phyloP scores from a whole-genome alignment of 768 basidiomycete genomes.

The Rubroboletus pulcherrimus region DNA sequence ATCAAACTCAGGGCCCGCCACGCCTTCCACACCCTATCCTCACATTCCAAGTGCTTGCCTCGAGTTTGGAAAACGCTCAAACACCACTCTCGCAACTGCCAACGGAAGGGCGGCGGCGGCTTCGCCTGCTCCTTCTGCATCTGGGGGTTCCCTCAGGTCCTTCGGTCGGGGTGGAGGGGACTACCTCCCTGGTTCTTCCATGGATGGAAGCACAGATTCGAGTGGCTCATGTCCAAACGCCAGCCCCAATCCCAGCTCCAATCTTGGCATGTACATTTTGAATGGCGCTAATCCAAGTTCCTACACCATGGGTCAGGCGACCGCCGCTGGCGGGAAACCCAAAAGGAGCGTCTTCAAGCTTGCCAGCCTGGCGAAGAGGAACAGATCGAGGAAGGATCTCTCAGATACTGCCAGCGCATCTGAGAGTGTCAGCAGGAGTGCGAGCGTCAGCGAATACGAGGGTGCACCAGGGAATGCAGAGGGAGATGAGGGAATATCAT shows the following conservation, averaged over 20 bases:
- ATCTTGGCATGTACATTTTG: constrained; percentile 9
- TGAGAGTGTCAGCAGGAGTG: constrained; percentile 4
- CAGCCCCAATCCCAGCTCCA: not conserved
- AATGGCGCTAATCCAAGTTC: constrained; percentile 18
- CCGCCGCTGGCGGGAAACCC: constrained; percentile 6
- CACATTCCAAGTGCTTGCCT: not conserved
- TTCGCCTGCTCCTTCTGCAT: constrained; percentile 20
- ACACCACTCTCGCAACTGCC: not conserved
- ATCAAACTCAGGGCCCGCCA: constrained; percentile 15
- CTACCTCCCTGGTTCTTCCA: constrained; percentile 12
- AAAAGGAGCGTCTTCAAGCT: constrained; percentile 37
- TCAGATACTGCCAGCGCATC: constrained; percentile 19
- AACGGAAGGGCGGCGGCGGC: constrained; percentile 8
- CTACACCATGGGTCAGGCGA: constrained; percentile 6
- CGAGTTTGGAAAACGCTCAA: constrained; percentile 8
- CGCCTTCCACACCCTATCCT: constrained; percentile 18
- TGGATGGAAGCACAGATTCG: constrained; percentile 28
- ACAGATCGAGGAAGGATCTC: constrained; percentile 31
- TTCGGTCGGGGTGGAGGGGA: constrained; percentile 8
- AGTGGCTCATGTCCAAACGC: constrained; percentile 17
- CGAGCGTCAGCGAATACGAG: constrained; percentile 15
- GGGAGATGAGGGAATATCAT: constrained; percentile 61
- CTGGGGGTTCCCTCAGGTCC: constrained; percentile 17
- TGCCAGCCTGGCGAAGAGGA: constrained; percentile 32
- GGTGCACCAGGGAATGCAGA: not conserved